Evolutionary conservation across 176 grass and related monocot species (phyloP), one percentile per base, ranked within the genome.

Genomic region (Coix lacrymajobi): DNA sequence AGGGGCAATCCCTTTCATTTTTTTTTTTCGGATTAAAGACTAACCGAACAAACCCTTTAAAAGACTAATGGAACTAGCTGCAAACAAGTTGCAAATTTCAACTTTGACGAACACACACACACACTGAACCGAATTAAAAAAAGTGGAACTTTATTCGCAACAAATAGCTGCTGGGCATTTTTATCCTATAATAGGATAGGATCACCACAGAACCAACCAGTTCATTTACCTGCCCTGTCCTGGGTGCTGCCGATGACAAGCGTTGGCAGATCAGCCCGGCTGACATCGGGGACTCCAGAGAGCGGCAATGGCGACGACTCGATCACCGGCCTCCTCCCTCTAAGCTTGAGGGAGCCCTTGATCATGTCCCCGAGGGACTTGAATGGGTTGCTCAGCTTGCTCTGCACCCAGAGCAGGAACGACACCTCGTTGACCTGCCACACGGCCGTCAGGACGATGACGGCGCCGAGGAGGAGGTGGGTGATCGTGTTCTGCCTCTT

Each of bases 401-500:
- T 67, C 45, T 86, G 57, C 67, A 79, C 38, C 16, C 66, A 71
- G 12, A 90, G 84, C 36, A 90, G 84, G 74, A 90, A 86, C 1
- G 79, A 90, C 60, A 90, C 79, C 83, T 86, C 74, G 46, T 83
- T 86, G 43, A 90, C 77, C 51, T 90, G 88, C 88, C 84, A 86
- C 79, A 67, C 79, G 11, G 84, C 88, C 1, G 84, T 86, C 79
- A 90, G 30, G 13, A 90, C 66, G 10, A 90, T 86, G 38, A 86
- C 68, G 1, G 74, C 25, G n/a, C 84, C 84, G 37, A 90, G 84
- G 8, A 90, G 84, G n/a, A 86, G 36, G 88, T 86, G 88, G 16
- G 88, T 90, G 45, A 90, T 66, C 84, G 11, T 73, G 88, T 90
- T 90, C 88, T 90, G 88, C 74, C 79, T 60, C 84, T 86, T 90